A percentile compares a stretch with the other conserved stretches of the same genome.
Conservation (phyloP, 495 filamentous ascomycete species). For the Aspergillus cavernicola region DNA sequence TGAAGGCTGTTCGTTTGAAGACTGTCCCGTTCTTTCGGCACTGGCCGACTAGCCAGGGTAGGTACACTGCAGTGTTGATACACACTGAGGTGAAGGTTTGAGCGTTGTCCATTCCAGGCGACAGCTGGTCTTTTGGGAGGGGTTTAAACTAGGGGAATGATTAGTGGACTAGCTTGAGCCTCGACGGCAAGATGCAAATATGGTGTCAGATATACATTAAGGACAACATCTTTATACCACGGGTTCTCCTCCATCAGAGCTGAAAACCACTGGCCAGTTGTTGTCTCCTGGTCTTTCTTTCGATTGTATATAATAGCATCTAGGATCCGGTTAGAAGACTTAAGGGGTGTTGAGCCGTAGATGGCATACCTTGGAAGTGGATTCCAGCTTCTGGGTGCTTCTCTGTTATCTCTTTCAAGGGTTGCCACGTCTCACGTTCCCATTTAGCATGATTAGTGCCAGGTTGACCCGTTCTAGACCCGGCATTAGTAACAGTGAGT, state of each 20-base stretch:
- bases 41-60: constrained; percentile 76
- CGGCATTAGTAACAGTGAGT: neutral
- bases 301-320: constrained; percentile 62
- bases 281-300: constrained; percentile 52
- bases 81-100: constrained; percentile 78
- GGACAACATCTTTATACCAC: constrained; percentile 79
- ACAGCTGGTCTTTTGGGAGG: constrained; percentile 53
- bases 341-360: no score
- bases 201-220: constrained; percentile 49
- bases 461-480: constrained; percentile 47
- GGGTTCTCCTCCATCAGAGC: constrained; percentile 65
- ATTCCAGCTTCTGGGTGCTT: constrained; percentile 84
- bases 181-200: no score
- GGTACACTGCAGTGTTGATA: constrained; percentile 86
- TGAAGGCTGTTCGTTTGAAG: constrained; percentile 56
- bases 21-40: constrained; percentile 66
- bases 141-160: constrained; percentile 46
- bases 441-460: constrained; percentile 53
- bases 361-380: constrained; percentile 70
- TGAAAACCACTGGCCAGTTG: constrained; percentile 52
- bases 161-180: neutral
- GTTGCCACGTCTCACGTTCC: constrained; percentile 67
- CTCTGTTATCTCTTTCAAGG: constrained; percentile 58
- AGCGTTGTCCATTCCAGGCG: constrained; percentile 59
- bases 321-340: constrained; percentile 15